Base-by-base conservation (phyloP, 805 yeast species). In the Komagataella ulmi region DNA sequence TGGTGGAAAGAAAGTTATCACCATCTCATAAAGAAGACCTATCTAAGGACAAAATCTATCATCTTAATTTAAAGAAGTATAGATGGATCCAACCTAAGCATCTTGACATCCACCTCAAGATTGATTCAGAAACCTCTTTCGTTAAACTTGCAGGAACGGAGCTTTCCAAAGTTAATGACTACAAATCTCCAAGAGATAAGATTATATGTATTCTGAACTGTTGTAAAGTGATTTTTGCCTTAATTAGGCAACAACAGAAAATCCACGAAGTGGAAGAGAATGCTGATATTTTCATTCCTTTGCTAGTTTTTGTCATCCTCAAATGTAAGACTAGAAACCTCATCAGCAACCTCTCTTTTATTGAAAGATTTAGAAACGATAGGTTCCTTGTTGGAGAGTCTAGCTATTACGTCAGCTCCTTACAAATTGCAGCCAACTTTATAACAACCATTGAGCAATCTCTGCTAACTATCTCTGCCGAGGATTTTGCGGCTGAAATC, bases 261-360 rank as follows among this genome's bases (percentile, higher is more conserved):
- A 53, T 55, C 49, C 58, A 55, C 47, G 67, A 75, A 49, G 74
- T 80, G 51, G 85, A 81, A 53, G 91, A 86, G 58, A 90, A 89
- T 57, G 99, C 99, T 0, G 99, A 93, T 66, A 80, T 86, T 44
- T 93, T 93, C 65, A 76, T 93, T n/a, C 99, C 99, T 0, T 64
- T 91, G 46, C 69, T 93, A 50, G 88, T 93, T 23, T 83, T 81
- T 57, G 85, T 91, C 8, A 76, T 90, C 1, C 64, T 91, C 48
- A 82, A 81, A 58, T 80, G 91, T 1, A 78, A 79, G 52, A 80
- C 88, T 1, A 69, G 68, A 45, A 68, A 80, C 57, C 66, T 93
- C n/a, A 74, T 79, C 14, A 86, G 96, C 7, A 91, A 91, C 61
- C 66, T 90, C 54, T 79, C 77, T 54, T 93, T 88, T 65, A 88